Evolutionary conservation across 2,329 filamentous ascomycete species (phyloP).

Genomic region (Nemania diffusa): DNA sequence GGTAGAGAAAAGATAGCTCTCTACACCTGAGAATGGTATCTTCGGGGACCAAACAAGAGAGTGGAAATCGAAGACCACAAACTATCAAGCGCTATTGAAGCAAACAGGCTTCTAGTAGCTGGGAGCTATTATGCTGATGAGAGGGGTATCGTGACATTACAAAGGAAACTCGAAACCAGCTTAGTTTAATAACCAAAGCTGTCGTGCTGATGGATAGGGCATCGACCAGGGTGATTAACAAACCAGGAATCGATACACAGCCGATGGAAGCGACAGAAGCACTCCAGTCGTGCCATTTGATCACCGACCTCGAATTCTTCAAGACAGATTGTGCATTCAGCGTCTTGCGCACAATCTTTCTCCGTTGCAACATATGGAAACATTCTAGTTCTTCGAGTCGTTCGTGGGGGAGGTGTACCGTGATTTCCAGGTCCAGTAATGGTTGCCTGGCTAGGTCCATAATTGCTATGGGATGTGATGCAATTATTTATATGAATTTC

Average conservation of each 20-base stretch:
- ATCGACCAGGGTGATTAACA: constrained; percentile 68
- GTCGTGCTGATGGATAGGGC: constrained; percentile 74
- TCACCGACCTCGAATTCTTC: constrained; percentile 72
- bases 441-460: constrained; percentile 51
- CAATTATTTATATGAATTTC: constrained; percentile 69
- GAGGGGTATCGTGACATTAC: constrained; percentile 13
- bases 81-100: constrained; percentile 5
- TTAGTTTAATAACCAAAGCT: constrained; percentile 62
- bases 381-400: constrained; percentile 66
- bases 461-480: constrained; percentile 65
- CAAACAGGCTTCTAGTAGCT: constrained; percentile 6
- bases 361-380: constrained; percentile 73
- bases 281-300: constrained; percentile 73
- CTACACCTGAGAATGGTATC: background rate
- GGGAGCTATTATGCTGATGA: constrained; percentile 7
- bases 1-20: background rate
- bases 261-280: constrained; percentile 72
- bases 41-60: background rate
- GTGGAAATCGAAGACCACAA: background rate
- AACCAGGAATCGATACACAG: constrained; percentile 72
- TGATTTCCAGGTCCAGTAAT: constrained; percentile 33
- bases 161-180: constrained; percentile 11
- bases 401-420: constrained; percentile 48
- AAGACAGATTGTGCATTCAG: constrained; percentile 74
- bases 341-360: constrained; percentile 74